Base-by-base conservation (phyloP, 331 rosid genomes). In the Malus hybrid region DNA sequence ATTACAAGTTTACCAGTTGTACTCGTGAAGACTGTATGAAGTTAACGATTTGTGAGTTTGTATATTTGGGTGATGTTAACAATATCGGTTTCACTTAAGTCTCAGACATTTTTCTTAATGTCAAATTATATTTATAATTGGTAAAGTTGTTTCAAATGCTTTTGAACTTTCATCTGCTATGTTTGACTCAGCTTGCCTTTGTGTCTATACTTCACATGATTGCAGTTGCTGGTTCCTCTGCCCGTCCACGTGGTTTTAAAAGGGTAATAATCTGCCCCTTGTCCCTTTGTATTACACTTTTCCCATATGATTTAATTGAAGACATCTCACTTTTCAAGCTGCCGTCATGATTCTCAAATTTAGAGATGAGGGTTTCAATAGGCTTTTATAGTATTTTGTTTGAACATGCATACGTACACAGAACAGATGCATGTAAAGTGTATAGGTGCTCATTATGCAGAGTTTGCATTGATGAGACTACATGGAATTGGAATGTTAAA, bases 171-270 rank as follows among this genome's bases (percentile, higher is more conserved):
- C 39, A 52, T 19, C 63, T 27, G 50, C 28, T 20, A 44, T 63
- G 68, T 63, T 63, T 76, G 46, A 54, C 63, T 66, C 6, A 42
- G 60, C 11, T 44, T 67, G 16, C 20, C 46, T 73, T 52, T 79
- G 34, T 67, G 36, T 44, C 44, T 46, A 29, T 65, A 15, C 57
- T 71, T 80, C n/a, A 20, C 68, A 71, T 85, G 61, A 42, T 72
- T 80, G 88, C 79, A 88, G 92, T 75, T 83, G 90, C 90, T 5
- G 92, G 90, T 19, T 84, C 79, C 76, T 86, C 88, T 56, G 24
- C 84, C 9, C 86, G 92, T 39, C 90, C 92, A 10, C 86, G 90
- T 28, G 50, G 84, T 36, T 88, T 88, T 65, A 88, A 57, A 77
- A 77, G 81, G 92, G 92, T 88, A 78, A 71, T 24, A 69, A 16